Percentiles rank a stretch among this genome's conserved stretches.
Evolutionary conservation across 345 rosid species (phyloP).

Genomic region (Rubroshorea leprosula): DNA sequence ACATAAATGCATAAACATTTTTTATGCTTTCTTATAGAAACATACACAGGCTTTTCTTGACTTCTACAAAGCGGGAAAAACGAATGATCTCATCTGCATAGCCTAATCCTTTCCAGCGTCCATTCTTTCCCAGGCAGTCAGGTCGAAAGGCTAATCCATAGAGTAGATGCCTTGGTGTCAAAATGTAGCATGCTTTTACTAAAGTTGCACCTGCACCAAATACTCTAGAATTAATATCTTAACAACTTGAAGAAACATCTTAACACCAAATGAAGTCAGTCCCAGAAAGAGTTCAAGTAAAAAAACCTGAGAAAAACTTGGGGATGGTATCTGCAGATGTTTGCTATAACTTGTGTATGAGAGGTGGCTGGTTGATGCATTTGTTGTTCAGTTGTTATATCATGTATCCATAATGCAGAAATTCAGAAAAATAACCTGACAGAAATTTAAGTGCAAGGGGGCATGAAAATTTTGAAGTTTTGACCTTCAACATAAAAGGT

Average conservation of each 20-base stretch:
- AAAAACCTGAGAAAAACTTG: slow-evolving; percentile 1
- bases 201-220: neutral
- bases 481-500: too few species aligned
- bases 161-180: too few species aligned
- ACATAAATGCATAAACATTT: too few species aligned
- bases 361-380: too few species aligned
- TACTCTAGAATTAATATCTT: neutral
- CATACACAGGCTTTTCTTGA: slow-evolving; percentile 4
- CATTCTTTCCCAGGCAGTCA: slow-evolving; percentile 1
- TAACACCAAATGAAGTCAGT: too few species aligned
- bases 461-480: too few species aligned
- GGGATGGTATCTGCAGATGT: neutral
- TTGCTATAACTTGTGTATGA: neutral
- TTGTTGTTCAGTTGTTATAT: neutral
- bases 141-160: neutral
- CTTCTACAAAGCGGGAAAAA: neutral
- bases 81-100: neutral
- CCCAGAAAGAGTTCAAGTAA: too few species aligned
- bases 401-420: too few species aligned
- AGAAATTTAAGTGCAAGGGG: too few species aligned
- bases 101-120: neutral
- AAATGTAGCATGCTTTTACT: too few species aligned
- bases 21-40: neutral
- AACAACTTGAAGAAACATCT: too few species aligned
- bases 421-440: too few species aligned